Base-by-base conservation (phyloP, 1,139 yeast genomes). In the Eremothecium gossypii region DNA sequence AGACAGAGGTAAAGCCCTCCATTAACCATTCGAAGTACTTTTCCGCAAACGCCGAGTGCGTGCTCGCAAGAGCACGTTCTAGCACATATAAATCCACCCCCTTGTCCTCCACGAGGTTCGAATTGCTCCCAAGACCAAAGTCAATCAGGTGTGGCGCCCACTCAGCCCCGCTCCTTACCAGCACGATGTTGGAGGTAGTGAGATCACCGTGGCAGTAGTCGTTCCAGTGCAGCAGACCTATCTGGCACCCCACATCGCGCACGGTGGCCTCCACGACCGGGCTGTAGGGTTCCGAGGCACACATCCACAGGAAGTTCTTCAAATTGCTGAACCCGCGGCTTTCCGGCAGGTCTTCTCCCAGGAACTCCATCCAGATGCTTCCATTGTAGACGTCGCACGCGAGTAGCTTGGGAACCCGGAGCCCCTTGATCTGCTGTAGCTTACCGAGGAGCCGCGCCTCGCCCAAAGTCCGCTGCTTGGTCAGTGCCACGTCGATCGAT, bases 61-160 rank as follows among this genome's bases (percentile, higher is more conserved):
- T 93, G 51, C 95, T 84, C 32, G 76, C 65, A 14, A 93, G 74
- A 1, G 99, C 98, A 53, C 97, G 70, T 61, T 93, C 98, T 48
- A 93, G 67, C 8, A 93, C 97, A 56, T 91, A 93, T 46, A 93
- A 63, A 61, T 93, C 99, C 11, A 93, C 98, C 2, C 98, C 97
- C 60, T 86, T 87, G 58, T 91, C 97, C 55, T 93, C 98, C 0
- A 84, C 74, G 48, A 86, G 59, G 0, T 76, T 74, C 1, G 95
- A 79, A 45, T 79, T 79, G n/a, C 87, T 77, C 0, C 73, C 70
- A 13, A 93, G 70, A 0, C 99, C 99, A 64, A 93, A 91, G 57
- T 93, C 99, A 46, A 93, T 93, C 54, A 91, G 65, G 34, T 71
- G 74, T 0, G 95, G 86, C 7, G 53, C 59, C 55, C 64, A 63